phyloP scores from a whole-genome alignment of 2,329 filamentous ascomycete genomes.

The Aspergillus neoniger region DNA sequence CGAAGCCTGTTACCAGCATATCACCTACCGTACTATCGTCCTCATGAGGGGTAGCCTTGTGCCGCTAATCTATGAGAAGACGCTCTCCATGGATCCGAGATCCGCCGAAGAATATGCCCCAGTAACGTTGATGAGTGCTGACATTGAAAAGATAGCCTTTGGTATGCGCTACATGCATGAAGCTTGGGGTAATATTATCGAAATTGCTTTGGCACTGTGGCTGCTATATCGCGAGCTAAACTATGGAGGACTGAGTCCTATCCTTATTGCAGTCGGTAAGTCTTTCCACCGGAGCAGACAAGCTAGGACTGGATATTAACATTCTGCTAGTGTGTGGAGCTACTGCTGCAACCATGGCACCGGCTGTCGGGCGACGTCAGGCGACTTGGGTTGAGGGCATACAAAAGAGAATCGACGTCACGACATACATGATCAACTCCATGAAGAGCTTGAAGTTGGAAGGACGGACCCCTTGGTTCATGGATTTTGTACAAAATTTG shows the following conservation, averaged over 20 bases:
- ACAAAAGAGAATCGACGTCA: slow-evolving; percentile 31
- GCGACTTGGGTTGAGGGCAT: slow-evolving; percentile 30
- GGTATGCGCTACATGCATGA: slow-evolving; percentile 33
- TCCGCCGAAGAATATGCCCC: slow-evolving; percentile 22
- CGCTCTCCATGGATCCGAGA: slow-evolving; percentile 23
- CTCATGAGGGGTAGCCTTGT: slow-evolving; percentile 6
- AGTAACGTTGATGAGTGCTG: slow-evolving; percentile 38
- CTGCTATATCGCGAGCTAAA: slow-evolving; percentile 24
- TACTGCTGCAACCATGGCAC: neutral
- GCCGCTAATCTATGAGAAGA: slow-evolving; percentile 37
- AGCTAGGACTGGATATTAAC: neutral
- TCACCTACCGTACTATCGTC: slow-evolving; percentile 12
- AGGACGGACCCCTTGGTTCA: neutral
- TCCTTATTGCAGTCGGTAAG: slow-evolving; percentile 22
- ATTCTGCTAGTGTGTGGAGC: neutral
- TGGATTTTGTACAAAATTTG: slow-evolving; percentile 24
- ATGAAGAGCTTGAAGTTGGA: slow-evolving; percentile 34
- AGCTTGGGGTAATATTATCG: slow-evolving; percentile 22
- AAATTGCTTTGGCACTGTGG: slow-evolving; percentile 22
- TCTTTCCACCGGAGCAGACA: neutral
- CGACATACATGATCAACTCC: slow-evolving; percentile 32
- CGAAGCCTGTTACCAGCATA: slow-evolving; percentile 33
- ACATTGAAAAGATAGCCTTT: slow-evolving; percentile 31
- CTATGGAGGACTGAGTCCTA: slow-evolving; percentile 25
- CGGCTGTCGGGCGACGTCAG: slow-evolving; percentile 17